Evolutionary conservation across 2,329 filamentous ascomycete species (phyloP).

Genomic region (Aspergillus tanneri): DNA sequence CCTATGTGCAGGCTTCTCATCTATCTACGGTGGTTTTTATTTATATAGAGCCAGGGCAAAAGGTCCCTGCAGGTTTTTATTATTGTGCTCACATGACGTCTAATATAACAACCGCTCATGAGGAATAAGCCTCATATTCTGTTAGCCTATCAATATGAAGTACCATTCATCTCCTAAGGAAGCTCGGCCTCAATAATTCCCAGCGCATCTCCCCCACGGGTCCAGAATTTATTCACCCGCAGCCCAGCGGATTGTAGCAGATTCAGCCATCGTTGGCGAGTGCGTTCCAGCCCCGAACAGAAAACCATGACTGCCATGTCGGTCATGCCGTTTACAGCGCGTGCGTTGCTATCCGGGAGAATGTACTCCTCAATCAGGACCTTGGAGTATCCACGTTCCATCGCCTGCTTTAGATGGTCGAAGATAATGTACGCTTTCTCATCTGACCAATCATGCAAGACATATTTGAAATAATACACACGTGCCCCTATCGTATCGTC

Average conservation of each 20-base stretch:
- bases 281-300: conserved; percentile 25
- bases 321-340: conserved; percentile 18
- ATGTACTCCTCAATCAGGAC: conserved; percentile 29
- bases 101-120: too few relatives aligned
- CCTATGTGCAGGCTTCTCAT: too few relatives aligned
- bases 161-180: too few relatives aligned
- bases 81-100: too few relatives aligned
- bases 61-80: too few relatives aligned
- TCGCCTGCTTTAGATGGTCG: conserved; percentile 21
- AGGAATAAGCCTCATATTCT: too few relatives aligned
- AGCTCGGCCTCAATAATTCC: conserved; percentile 23
- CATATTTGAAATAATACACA: conserved; percentile 32
- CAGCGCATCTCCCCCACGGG: conserved; percentile 18
- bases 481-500: conserved; percentile 23
- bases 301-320: conserved; percentile 30
- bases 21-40: too few relatives aligned
- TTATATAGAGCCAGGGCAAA: too few relatives aligned
- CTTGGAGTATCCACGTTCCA: conserved; percentile 26
- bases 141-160: too few relatives aligned
- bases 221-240: conserved; percentile 19
- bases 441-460: conserved; percentile 37
- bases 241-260: conserved; percentile 21
- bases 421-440: conserved; percentile 24
- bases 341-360: conserved; percentile 24
- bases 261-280: conserved; percentile 19